phyloP scores from a whole-genome alignment of 306 rosid genomes.

The Acacia melanoxylon region DNA sequence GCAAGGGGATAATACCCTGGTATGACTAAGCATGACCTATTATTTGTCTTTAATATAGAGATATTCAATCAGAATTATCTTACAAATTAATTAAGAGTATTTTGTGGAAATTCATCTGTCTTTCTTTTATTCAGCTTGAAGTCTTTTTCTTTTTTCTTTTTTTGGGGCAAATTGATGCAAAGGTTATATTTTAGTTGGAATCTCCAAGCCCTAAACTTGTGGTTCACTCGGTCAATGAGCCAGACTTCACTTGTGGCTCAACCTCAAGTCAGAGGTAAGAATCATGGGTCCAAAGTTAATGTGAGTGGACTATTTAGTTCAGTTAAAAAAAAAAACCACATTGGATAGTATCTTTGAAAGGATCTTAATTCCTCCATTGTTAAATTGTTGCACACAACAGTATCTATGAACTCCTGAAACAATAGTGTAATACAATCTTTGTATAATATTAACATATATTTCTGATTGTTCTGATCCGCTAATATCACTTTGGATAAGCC shows the following conservation, averaged over 20 bases:
- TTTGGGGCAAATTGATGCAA: constrained; percentile 15
- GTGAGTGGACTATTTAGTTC: background rate
- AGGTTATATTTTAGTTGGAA: constrained; percentile 82
- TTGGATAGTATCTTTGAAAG: background rate
- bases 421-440: too few species aligned
- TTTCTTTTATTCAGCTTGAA: background rate
- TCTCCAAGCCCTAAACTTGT: constrained; percentile 58
- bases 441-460: background rate
- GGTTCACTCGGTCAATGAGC: constrained; percentile 55
- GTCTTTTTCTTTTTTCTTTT: background rate
- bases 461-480: background rate
- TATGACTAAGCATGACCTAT: constrained; percentile 37
- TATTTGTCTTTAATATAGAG: background rate
- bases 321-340: background rate
- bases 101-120: constrained; percentile 14
- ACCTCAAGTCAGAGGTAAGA: constrained; percentile 33
- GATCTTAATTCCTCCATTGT: background rate
- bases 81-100: constrained; percentile 9
- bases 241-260: constrained; percentile 68
- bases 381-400: background rate
- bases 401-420: background rate
- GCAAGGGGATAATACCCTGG: constrained; percentile 71
- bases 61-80: background rate
- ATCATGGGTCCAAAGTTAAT: background rate
- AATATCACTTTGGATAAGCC: background rate